Conservation (phyloP, 75 land plant species). For the Picea glauca region DNA sequence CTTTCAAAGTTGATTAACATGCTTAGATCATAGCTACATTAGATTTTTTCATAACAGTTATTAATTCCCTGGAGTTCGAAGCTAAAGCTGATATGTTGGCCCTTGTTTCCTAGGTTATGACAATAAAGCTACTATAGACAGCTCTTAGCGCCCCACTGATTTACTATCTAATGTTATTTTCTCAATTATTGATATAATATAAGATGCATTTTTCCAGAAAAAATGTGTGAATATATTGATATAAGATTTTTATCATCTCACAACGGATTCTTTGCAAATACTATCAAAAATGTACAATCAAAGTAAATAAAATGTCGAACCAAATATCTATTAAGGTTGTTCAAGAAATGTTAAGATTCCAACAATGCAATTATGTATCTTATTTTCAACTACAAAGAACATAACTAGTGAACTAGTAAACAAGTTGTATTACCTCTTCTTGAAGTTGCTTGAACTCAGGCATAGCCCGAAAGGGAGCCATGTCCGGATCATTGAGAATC, state of each 20-base stretch:
- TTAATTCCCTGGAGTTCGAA: too few relatives aligned
- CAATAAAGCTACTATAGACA: too few relatives aligned
- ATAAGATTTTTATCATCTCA: slow-evolving; percentile 1
- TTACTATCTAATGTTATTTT: too few relatives aligned
- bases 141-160: too few relatives aligned
- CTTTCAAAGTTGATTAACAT: too few relatives aligned
- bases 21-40: too few relatives aligned
- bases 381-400: background rate
- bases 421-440: slow-evolving; percentile 66
- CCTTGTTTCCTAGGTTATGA: too few relatives aligned
- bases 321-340: background rate
- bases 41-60: too few relatives aligned
- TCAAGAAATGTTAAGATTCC: background rate
- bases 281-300: background rate
- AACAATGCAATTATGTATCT: background rate
- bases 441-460: slow-evolving; percentile 88
- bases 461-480: slow-evolving; percentile 86
- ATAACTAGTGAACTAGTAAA: background rate
- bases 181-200: too few relatives aligned
- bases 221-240: background rate
- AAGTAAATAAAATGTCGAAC: background rate
- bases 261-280: background rate
- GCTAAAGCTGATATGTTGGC: too few relatives aligned
- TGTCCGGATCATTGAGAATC: slow-evolving; percentile 92
- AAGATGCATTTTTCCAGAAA: too few relatives aligned